These are phyloP conservation scores for Schwanniomyces vanrijiae DNA, from an alignment of 805 yeast species.

Conservation along the genomic window DNA sequence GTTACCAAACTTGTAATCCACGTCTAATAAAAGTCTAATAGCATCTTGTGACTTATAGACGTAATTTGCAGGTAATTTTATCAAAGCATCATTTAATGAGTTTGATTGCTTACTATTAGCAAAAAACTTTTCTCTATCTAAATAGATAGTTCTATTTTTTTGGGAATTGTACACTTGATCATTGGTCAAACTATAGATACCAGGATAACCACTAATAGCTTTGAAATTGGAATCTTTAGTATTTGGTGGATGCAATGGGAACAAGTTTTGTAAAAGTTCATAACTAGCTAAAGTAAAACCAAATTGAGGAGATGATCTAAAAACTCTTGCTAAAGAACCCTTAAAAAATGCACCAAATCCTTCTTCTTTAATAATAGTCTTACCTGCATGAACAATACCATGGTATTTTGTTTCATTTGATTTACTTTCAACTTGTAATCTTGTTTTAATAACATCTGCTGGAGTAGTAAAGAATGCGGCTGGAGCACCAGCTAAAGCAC, in stretches of 20 bases:
- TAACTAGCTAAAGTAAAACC: constrained; percentile 98
- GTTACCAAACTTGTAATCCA: constrained; percentile 60
- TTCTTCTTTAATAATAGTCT: constrained; percentile 75
- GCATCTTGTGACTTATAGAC: constrained; percentile 61
- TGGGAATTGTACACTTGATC: constrained; percentile 45
- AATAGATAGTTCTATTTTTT: constrained; percentile 32
- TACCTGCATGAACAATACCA: constrained; percentile 77
- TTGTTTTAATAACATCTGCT: constrained; percentile 93
- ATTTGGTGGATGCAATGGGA: constrained; percentile 64
- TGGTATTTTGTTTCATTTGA: constrained; percentile 74
- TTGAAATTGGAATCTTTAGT: constrained; percentile 45
- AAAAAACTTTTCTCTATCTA: constrained; percentile 37
- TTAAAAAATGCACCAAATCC: constrained; percentile 86
- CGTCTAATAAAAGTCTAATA: constrained; percentile 59
- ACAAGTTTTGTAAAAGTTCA: constrained; percentile 77
- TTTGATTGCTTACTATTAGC: constrained; percentile 27
- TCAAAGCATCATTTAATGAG: constrained; percentile 38
- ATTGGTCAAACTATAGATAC: constrained; percentile 44
- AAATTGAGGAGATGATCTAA: constrained; percentile 96
- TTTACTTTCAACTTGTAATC: constrained; percentile 82
- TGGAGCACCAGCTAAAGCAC: constrained; percentile 97
- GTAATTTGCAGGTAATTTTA: constrained; percentile 43
- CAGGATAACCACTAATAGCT: constrained; percentile 46
- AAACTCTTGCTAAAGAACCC: constrained; percentile 93
- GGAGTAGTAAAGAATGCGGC: constrained; percentile 97